These are phyloP conservation scores for Dactylellina leptospora DNA, from an alignment of 2,329 filamentous ascomycete genomes.

Conservation along the genomic window DNA sequence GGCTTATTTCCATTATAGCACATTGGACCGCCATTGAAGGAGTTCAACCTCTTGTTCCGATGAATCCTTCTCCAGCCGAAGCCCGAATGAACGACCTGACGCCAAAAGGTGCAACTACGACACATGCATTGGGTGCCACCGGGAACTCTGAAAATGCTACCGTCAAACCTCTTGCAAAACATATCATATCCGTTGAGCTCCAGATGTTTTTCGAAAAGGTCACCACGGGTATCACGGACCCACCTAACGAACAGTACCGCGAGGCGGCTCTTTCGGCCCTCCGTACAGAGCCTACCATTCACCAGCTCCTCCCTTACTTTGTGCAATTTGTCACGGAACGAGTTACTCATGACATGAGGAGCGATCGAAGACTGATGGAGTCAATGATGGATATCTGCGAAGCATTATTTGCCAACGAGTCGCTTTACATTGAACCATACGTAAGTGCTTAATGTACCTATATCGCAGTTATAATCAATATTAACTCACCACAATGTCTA, in stretches of 20 bases:
- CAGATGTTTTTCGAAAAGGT: constrained; percentile 98
- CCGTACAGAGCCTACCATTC: constrained; percentile 86
- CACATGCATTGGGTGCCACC: constrained; percentile 82
- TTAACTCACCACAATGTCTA: constrained; percentile 53
- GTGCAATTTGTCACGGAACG: constrained; percentile 95
- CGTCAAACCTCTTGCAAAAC: constrained; percentile 91
- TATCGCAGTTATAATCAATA: constrained; percentile 4
- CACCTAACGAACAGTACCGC: constrained; percentile 84
- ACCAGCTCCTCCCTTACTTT: constrained; percentile 96
- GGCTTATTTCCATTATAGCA: constrained; percentile 64
- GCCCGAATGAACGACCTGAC: constrained; percentile 83
- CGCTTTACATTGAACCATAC: constrained; percentile 77
- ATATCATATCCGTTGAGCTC: constrained; percentile 93
- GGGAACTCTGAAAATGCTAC: constrained; percentile 79
- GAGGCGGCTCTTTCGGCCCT: constrained; percentile 86
- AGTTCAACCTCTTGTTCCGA: constrained; percentile 93
- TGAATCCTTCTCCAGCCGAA: constrained; percentile 90
- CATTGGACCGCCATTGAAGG: constrained; percentile 99
- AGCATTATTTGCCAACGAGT: constrained; percentile 82
- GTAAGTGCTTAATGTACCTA: constrained; percentile 60
- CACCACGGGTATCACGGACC: constrained; percentile 85
- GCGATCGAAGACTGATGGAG: constrained; percentile 81
- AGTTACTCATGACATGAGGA: constrained; percentile 88
- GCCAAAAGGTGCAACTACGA: constrained; percentile 88
- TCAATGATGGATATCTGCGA: constrained; percentile 92